Evolutionary conservation across 306 rosid genomes (phyloP), one percentile per base, ranked within the genome.

Genomic region (Vicia villosa): DNA sequence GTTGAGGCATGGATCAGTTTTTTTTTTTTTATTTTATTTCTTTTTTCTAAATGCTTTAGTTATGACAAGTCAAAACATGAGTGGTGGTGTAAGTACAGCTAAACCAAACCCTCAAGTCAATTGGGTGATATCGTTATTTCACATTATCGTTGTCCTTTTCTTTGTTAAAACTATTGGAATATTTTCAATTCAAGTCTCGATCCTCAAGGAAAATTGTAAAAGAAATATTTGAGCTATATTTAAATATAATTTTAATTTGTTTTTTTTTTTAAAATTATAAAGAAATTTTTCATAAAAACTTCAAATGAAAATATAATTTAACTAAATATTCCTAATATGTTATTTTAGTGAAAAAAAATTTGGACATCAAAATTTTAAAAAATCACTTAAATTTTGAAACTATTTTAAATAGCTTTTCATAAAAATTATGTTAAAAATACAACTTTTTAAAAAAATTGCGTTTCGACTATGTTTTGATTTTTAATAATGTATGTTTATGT

Each of bases 11-110:
- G 58, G 51, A 63, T 74, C 56, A 68, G 43, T n/a, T 21, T 60
- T 28, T 38, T 14, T 60, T 16, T 1, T 47, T 6, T n/a, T n/a
- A n/a, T n/a, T 16, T 50, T 50, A 17, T 49, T 49, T 16, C 19
- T 24, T n/a, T 17, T 74, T 17, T 13, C 22, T 47, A 61, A 36
- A 54, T 67, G 72, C 26, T 73, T 40, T 57, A 0, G 56, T 77
- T 28, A 30, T 63, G 34, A 55, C 19, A 30, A 60, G 72, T 76
- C 59, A 22, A 68, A n/a, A 46, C 12, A 32, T 42, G 66, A 42
- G 60, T 47, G 50, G 71, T 68, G 68, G 74, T 77, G 54, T 70
- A 49, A 83, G 79, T 82, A 65, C 78, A 87, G 63, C 92, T 41
- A 80, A 67, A 73, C 87, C 86, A 80, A 66, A 46, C 41, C 42